Evolutionary conservation across 257 asterid species (phyloP), one percentile per base, ranked within the genome.

Genomic region (Primulina tabacum): DNA sequence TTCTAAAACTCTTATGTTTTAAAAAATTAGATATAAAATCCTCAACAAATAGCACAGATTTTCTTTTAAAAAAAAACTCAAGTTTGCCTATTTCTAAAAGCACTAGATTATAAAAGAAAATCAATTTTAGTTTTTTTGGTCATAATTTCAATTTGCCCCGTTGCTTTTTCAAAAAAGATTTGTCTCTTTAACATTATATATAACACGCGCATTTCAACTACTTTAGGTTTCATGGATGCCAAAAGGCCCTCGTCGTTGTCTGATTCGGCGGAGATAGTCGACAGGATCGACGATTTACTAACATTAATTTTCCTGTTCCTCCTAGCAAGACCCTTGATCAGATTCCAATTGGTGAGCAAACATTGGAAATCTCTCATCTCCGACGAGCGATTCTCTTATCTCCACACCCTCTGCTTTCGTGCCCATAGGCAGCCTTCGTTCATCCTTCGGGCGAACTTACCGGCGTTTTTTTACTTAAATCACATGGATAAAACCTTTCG

Each of bases 331-430:
- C 67, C 66, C 14, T 69, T 67, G 9, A 66, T 28, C 53, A 53
- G 77, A 71, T 76, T 76, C 71, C 55, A 40, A 61, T 37, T 9
- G 21, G 77, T 76, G 11, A 24, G 73, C 73, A 76, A 55, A 56
- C 10, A 56, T 0, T 76, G 74, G 77, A 35, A 32, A 18, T 61
- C 67, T 5, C 58, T 77, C 7, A 72, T 67, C 71, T 77, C 77
- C 29, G 6, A 56, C 32, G 50, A 52, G 21, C 60, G 29, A 1
- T 76, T 76, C 70, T 7, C 63, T 21, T 33, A 2, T 66, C 73
- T 61, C 63, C 81, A 76, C 68, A 37, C 66, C 40, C 70, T 60
- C 7, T 18, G 6, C 64, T 43, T 18, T 14, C 40, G 2, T 17
- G 37, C 8, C 65, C 21, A 11, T 0, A 1, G 21, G 11, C 67